phyloP scores from a whole-genome alignment of 1,284 basidiomycete genomes.

The Sporisorium iseilematis-ciliati region DNA sequence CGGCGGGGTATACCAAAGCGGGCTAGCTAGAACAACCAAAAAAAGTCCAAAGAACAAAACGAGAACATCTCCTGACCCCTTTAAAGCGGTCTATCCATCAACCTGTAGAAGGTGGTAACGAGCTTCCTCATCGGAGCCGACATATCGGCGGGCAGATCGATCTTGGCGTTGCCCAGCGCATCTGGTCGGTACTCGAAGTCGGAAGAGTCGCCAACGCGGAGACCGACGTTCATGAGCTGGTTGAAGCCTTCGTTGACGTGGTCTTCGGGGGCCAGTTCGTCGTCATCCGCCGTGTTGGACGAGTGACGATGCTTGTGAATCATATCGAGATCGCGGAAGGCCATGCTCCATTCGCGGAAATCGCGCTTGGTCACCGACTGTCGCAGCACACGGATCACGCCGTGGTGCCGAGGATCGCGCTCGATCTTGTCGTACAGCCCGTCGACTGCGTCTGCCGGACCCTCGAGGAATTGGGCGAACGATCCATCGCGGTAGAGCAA shows the following conservation, averaged over 20 bases:
- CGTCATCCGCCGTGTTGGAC: neutral
- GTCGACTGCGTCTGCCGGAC: slow-evolving; percentile 35
- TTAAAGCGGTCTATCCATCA: slow-evolving; percentile 44
- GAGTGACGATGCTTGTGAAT: slow-evolving; percentile 12
- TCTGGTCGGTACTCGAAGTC: slow-evolving; percentile 43
- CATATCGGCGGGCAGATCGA: slow-evolving; percentile 41
- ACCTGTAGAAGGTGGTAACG: slow-evolving; percentile 45
- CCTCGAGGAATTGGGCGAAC: slow-evolving; percentile 55
- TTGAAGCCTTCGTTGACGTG: slow-evolving; percentile 38
- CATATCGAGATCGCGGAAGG: slow-evolving; percentile 51
- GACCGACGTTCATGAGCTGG: slow-evolving; percentile 48
- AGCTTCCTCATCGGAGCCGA: slow-evolving; percentile 42
- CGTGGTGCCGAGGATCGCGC: slow-evolving; percentile 41
- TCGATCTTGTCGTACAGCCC: slow-evolving; percentile 40
- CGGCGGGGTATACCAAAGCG: slow-evolving; percentile 9
- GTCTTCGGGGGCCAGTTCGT: slow-evolving; percentile 23
- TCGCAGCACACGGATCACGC: slow-evolving; percentile 38
- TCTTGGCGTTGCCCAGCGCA: slow-evolving; percentile 32
- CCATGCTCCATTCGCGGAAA: slow-evolving; percentile 54
- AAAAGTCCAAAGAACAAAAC: neutral
- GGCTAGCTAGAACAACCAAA: slow-evolving; percentile 1
- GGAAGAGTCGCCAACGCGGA: slow-evolving; percentile 28
- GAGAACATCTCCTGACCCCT: too few species aligned
- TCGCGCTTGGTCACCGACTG: slow-evolving; percentile 38
- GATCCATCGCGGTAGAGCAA: slow-evolving; percentile 50